phyloP scores from a whole-genome alignment of 768 basidiomycete species.

The Termitomyces sp. region DNA sequence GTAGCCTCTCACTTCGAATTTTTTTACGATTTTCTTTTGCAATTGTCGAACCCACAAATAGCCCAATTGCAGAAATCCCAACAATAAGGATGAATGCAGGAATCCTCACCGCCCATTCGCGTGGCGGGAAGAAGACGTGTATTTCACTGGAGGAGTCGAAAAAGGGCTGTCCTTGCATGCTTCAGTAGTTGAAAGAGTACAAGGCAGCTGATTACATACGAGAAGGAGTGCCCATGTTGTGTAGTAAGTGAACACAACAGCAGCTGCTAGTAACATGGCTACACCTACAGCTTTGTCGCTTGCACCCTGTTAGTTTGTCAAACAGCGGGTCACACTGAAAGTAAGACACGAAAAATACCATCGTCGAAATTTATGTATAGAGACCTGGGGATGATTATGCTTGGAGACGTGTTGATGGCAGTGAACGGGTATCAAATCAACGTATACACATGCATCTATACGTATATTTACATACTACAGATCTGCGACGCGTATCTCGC shows the following conservation, averaged over 20 bases:
- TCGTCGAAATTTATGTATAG: constrained; percentile 1
- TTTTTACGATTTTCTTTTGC: constrained; percentile 71
- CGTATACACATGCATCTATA: neutral
- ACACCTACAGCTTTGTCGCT: constrained; percentile 83
- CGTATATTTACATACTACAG: neutral
- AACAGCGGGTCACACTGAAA: constrained; percentile 3
- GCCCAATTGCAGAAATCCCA: constrained; percentile 77
- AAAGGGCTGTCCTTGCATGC: constrained; percentile 58
- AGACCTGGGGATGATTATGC: neutral
- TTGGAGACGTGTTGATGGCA: constrained; percentile 8
- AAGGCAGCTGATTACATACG: constrained; percentile 40
- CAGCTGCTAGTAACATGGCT: constrained; percentile 74
- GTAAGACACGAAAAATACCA: constrained; percentile 14
- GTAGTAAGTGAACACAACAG: constrained; percentile 82
- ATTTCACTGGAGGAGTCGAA: constrained; percentile 72
- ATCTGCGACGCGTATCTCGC: constrained; percentile 3
- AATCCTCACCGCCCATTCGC: constrained; percentile 91
- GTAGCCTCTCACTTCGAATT: constrained; percentile 56
- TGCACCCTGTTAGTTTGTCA: constrained; percentile 48
- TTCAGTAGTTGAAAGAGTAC: constrained; percentile 8
- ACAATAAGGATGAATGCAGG: constrained; percentile 81
- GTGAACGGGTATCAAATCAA: neutral
- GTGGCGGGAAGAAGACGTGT: constrained; percentile 76
- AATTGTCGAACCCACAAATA: constrained; percentile 76
- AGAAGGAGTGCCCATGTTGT: constrained; percentile 89